Percentiles rank a stretch among this genome's conserved stretches.
These are phyloP conservation scores for Knoxia roxburghii DNA, from an alignment of 257 asterid genomes.

Conservation along the genomic window DNA sequence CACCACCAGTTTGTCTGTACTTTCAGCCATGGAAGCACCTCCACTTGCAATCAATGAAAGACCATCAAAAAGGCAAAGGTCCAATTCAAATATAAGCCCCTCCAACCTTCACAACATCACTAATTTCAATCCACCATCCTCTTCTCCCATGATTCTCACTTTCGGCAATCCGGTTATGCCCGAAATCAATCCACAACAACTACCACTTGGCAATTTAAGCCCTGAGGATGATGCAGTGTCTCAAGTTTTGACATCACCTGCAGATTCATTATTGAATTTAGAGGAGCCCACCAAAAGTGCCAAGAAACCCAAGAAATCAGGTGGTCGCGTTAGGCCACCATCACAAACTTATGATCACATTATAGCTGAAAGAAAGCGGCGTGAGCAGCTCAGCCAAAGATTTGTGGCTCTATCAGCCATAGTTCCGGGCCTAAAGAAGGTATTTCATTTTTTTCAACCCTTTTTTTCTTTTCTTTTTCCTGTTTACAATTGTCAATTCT, in stretches of 20 bases:
- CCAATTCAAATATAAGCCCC: background rate
- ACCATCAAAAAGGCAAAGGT: slow-evolving; percentile 6
- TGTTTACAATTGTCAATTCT: background rate
- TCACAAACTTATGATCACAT: slow-evolving; percentile 44
- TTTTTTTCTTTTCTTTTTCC: too few relatives aligned
- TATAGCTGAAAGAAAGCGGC: slow-evolving; percentile 38
- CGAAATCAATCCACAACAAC: slow-evolving; percentile 4
- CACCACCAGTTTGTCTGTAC: background rate
- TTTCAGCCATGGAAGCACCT: background rate
- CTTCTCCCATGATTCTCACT: slow-evolving; percentile 15
- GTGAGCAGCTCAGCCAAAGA: slow-evolving; percentile 37
- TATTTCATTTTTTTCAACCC: background rate
- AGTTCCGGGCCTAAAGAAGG: slow-evolving; percentile 50
- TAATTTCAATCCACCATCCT: background rate
- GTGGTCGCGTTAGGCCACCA: slow-evolving; percentile 32
- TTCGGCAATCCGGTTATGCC: slow-evolving; percentile 13
- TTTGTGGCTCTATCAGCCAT: slow-evolving; percentile 35
- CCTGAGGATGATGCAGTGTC: slow-evolving; percentile 13
- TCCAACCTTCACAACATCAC: slow-evolving; percentile 1
- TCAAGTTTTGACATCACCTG: slow-evolving; percentile 10
- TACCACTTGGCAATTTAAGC: background rate
- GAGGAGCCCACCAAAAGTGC: slow-evolving; percentile 2
- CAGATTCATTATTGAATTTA: background rate
- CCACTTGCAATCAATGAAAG: background rate
- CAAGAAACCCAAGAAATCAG: slow-evolving; percentile 9